A percentile compares a stretch with the other conserved stretches of the same genome.
Evolutionary conservation across 148 eudicot species (phyloP).

Genomic region (Cornus controversa): DNA sequence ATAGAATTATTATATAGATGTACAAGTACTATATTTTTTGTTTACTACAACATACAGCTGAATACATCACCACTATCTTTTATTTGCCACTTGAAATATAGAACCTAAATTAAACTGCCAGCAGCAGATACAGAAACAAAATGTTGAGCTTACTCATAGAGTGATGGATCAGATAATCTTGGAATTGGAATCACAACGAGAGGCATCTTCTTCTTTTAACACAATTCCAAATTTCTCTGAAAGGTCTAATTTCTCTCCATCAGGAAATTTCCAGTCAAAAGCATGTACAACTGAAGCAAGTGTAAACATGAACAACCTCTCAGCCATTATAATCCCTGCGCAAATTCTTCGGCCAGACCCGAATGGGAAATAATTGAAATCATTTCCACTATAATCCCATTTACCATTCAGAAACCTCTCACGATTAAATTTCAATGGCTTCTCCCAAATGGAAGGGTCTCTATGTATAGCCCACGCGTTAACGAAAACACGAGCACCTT

Average conservation of each 20-base stretch:
- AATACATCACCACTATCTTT: too few relatives aligned
- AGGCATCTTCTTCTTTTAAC: constrained; percentile 49
- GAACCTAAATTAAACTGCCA: too few relatives aligned
- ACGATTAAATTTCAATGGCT: constrained; percentile 54
- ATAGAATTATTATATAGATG: too few relatives aligned
- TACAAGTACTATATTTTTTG: too few relatives aligned
- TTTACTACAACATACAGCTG: too few relatives aligned
- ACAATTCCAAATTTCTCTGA: constrained; percentile 63
- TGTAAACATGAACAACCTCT: constrained; percentile 45
- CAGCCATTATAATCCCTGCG: constrained; percentile 55
- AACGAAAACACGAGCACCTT: constrained; percentile 41
- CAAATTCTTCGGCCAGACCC: constrained; percentile 75
- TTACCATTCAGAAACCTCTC: constrained; percentile 55
- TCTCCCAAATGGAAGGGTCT: constrained; percentile 55
- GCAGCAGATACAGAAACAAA: too few relatives aligned
- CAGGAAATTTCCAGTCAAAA: constrained; percentile 60
- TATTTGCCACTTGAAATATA: too few relatives aligned
- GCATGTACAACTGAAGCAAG: constrained; percentile 61
- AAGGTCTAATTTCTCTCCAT: constrained; percentile 47
- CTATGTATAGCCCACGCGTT: constrained; percentile 62
- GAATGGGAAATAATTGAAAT: constrained; percentile 55
- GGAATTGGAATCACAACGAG: constrained; percentile 45
- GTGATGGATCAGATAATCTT: constrained; percentile 35
- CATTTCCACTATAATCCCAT: constrained; percentile 49
- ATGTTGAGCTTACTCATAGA: constrained; percentile 31